phyloP scores from a whole-genome alignment of 2,329 filamentous ascomycete genomes.

The Pyrenochaeta sp. region DNA sequence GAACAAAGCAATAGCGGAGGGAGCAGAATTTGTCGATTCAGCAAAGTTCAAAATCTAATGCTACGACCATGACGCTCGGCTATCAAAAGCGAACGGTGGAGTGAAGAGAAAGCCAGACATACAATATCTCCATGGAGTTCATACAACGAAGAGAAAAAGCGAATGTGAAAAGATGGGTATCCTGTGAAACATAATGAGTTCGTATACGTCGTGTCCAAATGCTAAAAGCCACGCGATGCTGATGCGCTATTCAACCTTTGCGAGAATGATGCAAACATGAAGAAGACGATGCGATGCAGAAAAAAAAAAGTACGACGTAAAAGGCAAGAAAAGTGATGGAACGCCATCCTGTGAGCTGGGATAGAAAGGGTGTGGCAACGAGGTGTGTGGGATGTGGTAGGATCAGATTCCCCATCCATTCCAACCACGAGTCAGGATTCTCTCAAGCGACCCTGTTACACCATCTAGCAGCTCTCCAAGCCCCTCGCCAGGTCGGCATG shows the following conservation, averaged over 20 bases:
- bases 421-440: conserved; percentile 40
- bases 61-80: background rate
- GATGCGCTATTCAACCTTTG: conserved; percentile 40
- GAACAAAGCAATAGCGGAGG: background rate
- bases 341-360: no score
- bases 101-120: background rate
- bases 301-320: conserved; percentile 5
- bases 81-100: background rate
- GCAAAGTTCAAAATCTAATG: background rate
- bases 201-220: conserved; percentile 2
- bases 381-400: background rate
- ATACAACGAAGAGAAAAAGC: background rate
- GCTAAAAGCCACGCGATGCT: conserved; percentile 28
- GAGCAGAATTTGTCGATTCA: background rate
- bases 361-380: background rate
- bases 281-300: conserved; percentile 10
- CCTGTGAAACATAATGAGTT: background rate
- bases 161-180: background rate
- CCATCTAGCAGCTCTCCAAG: conserved; percentile 43
- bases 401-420: conserved; percentile 39
- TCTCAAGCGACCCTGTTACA: conserved; percentile 38
- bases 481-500: conserved; percentile 24
- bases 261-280: conserved; percentile 11
- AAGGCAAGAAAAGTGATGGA: conserved; percentile 1
- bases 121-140: background rate